Evolutionary conservation across 495 filamentous ascomycete species (phyloP).

Genomic region (Penicillium ucsense): DNA sequence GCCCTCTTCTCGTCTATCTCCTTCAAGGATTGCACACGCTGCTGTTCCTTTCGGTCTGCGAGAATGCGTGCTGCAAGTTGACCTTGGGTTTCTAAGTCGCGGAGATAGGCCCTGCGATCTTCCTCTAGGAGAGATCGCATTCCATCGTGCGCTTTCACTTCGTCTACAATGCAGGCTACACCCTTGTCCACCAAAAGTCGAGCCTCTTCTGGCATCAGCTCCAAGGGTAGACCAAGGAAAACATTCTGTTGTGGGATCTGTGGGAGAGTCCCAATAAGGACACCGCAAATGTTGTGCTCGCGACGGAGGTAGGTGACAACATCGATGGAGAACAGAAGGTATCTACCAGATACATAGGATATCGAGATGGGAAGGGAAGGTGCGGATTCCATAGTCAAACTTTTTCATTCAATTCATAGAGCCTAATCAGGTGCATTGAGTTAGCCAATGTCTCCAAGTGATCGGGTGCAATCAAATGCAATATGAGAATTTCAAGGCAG

Average conservation of each 20-base stretch:
- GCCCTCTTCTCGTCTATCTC: slow-evolving; percentile 32
- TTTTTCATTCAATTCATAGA: not conserved
- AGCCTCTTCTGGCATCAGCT: slow-evolving; percentile 87
- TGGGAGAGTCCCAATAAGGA: slow-evolving; percentile 77
- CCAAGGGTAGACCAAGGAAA: slow-evolving; percentile 78
- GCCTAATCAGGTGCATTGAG: not conserved
- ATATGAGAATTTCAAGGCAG: slow-evolving; percentile 5
- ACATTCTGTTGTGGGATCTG: slow-evolving; percentile 92
- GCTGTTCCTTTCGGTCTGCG: slow-evolving; percentile 28
- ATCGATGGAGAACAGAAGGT: slow-evolving; percentile 81
- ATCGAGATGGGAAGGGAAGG: slow-evolving; percentile 62
- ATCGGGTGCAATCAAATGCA: not conserved
- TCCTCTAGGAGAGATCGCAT: slow-evolving; percentile 48
- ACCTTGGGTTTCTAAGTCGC: slow-evolving; percentile 37
- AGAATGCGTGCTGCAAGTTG: slow-evolving; percentile 32
- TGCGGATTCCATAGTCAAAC: slow-evolving; percentile 26
- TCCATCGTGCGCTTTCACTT: slow-evolving; percentile 53
- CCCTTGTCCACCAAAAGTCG: slow-evolving; percentile 71
- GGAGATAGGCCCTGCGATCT: slow-evolving; percentile 40
- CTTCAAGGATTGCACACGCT: slow-evolving; percentile 31
- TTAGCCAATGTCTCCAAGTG: slow-evolving; percentile 9
- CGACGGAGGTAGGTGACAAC: slow-evolving; percentile 72
- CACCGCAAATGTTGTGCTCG: slow-evolving; percentile 76
- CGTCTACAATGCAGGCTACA: slow-evolving; percentile 71
- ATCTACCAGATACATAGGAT: slow-evolving; percentile 68